A percentile compares a stretch with the other conserved stretches of the same genome.
Evolutionary conservation across 768 basidiomycete genomes (phyloP).

Genomic region (Omphalotus guepiniiformis): DNA sequence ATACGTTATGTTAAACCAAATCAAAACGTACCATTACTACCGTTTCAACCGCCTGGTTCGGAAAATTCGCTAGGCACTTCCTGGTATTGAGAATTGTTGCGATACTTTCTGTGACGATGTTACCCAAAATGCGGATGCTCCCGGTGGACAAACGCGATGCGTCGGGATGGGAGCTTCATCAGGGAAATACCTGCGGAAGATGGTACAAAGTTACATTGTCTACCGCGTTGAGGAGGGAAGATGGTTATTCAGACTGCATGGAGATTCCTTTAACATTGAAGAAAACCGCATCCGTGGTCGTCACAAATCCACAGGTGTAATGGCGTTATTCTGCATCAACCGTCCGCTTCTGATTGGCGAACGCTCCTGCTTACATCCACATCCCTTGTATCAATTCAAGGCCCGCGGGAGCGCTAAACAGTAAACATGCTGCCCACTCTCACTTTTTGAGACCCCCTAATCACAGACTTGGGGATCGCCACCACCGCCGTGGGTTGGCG

Average conservation of each 20-base stretch:
- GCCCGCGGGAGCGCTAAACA: conserved; percentile 3
- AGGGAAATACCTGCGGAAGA: neutral
- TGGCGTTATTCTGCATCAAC: conserved; percentile 5
- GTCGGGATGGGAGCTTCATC: neutral
- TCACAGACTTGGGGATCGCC: conserved; percentile 1
- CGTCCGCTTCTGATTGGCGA: conserved; percentile 2
- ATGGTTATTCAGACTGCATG: conserved; percentile 5
- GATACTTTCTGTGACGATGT: conserved; percentile 2
- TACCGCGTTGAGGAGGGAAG: conserved; percentile 3
- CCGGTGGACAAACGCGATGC: neutral
- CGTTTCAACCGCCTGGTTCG: conserved; percentile 8
- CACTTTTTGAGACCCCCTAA: conserved; percentile 5
- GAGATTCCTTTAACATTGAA: conserved; percentile 5
- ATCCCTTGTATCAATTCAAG: conserved; percentile 8
- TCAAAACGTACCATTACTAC: conserved; percentile 5
- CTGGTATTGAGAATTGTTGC: neutral
- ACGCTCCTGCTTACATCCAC: conserved; percentile 6
- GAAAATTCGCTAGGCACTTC: conserved; percentile 1
- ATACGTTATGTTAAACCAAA: neutral
- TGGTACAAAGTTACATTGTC: neutral
- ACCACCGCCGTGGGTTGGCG: conserved; percentile 1
- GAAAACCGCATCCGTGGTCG: conserved; percentile 3
- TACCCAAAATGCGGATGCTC: neutral
- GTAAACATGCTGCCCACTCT: neutral
- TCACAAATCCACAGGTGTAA: conserved; percentile 4